Evolutionary conservation across 2,329 filamentous ascomycete species (phyloP).

Genomic region (Paecilomyces variotii): DNA sequence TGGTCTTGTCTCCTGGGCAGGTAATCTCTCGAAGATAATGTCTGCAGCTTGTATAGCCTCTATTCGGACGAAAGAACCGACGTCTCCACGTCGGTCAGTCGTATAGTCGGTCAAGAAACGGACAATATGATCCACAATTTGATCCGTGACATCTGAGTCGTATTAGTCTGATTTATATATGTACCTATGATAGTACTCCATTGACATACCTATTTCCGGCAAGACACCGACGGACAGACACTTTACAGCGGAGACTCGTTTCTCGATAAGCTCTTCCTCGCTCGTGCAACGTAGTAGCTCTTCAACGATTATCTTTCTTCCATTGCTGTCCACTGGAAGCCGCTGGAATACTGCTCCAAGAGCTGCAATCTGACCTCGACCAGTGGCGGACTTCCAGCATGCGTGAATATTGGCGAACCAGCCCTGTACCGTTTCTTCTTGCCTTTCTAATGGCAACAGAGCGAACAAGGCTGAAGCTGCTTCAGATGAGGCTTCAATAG

Average conservation of each 20-base stretch:
- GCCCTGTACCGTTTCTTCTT: constrained; percentile 25
- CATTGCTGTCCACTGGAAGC: constrained; percentile 15
- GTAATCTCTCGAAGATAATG: constrained; percentile 18
- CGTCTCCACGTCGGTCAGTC: constrained; percentile 77
- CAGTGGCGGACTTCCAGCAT: constrained; percentile 29
- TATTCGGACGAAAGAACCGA: constrained; percentile 77
- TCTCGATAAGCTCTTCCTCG: constrained; percentile 32
- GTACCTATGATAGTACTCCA: neutral
- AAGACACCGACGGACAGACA: constrained; percentile 30
- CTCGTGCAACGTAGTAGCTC: constrained; percentile 26
- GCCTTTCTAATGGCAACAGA: constrained; percentile 23
- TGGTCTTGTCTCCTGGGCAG: constrained; percentile 5
- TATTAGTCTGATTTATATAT: constrained; percentile 11
- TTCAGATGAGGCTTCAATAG: constrained; percentile 32
- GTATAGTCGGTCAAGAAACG: constrained; percentile 74
- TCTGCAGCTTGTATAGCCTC: constrained; percentile 65
- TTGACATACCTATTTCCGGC: constrained; percentile 26
- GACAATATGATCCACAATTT: constrained; percentile 22
- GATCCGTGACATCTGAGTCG: constrained; percentile 19
- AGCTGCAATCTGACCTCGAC: constrained; percentile 36
- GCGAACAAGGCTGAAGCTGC: constrained; percentile 34
- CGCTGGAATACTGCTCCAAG: constrained; percentile 33
- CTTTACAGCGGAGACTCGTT: constrained; percentile 33
- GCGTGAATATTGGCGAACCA: constrained; percentile 34
- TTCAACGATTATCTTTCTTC: constrained; percentile 22